Base-by-base conservation (phyloP, 2,329 filamentous ascomycete species). In the Fusarium zealandicum region DNA sequence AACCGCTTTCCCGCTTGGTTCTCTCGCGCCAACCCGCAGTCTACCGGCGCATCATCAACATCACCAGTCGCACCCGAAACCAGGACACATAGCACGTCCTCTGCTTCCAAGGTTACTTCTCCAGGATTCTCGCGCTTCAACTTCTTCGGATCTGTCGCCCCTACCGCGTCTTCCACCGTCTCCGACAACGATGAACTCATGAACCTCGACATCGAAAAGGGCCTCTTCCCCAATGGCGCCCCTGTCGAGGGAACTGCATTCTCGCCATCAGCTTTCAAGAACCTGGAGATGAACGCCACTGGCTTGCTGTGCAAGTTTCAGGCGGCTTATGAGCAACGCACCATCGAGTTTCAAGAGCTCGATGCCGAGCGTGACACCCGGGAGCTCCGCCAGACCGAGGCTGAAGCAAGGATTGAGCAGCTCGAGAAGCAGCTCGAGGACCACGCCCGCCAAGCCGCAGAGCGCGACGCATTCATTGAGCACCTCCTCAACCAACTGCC, bases 351-450 rank as follows among this genome's bases (percentile, higher is more conserved):
- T 2, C 74, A 74, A 10, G 83, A 86, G 35, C 61, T 84, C 9
- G 75, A 75, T 25, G 77, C 78, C 8, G 84, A 87, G 66, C 77
- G 77, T n/a, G 79, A 80, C 37, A 80, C 78, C 1, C 75, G 82
- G 60, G 65, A 65, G 12, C 85, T 87, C 22, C 83, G 86, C 68
- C 71, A 80, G 13, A 82, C 82, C 41, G 84, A 87, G 65, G 76
- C 80, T 14, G 76, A 81, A 47, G 80, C 78, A 5, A 77, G 82
- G 3, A 76, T 79, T 6, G 72, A 76, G 16, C 79, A 83, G 62
- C 75, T 88, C 33, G 84, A 82, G 68, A 75, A 78, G 61, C 84
- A 88, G 68, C 76, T 89, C 1, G 82, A 87, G 59, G 80, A 80
- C 40, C 83, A 88, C 77, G 81, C 82, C 2, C 72, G 69, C 13